phyloP scores from a whole-genome alignment of 805 yeast genomes.

The Myxozyma kluyveri region DNA sequence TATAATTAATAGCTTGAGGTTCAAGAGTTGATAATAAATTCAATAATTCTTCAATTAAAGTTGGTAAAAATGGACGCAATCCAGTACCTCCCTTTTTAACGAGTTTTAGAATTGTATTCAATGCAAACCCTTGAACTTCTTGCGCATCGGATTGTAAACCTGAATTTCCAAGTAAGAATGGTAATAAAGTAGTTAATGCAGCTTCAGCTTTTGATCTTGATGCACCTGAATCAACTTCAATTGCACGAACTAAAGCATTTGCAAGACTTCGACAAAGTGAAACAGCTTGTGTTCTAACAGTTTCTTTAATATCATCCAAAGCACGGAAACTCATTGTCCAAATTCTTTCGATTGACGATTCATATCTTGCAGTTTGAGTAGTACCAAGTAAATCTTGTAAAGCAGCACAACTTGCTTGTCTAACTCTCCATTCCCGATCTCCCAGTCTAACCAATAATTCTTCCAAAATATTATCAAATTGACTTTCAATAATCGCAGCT shows the following conservation, averaged over 20 bases:
- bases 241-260: constrained; percentile 55
- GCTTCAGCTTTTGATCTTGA: constrained; percentile 45
- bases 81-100: constrained; percentile 62
- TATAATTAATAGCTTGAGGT: constrained; percentile 83
- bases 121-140: constrained; percentile 73
- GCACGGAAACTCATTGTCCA: constrained; percentile 88
- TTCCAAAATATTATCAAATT: constrained; percentile 57
- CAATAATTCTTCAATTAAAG: constrained; percentile 65
- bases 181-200: constrained; percentile 60
- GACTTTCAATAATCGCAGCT: constrained; percentile 50
- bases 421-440: constrained; percentile 84
- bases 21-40: constrained; percentile 79
- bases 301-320: constrained; percentile 91
- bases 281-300: constrained; percentile 79
- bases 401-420: constrained; percentile 58
- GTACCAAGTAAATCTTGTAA: constrained; percentile 58
- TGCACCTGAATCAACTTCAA: constrained; percentile 48
- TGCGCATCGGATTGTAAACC: constrained; percentile 85
- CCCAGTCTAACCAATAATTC: constrained; percentile 71
- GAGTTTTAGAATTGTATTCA: constrained; percentile 66
- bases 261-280: constrained; percentile 67
- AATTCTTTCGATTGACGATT: constrained; percentile 55
- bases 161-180: constrained; percentile 72
- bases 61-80: constrained; percentile 62
- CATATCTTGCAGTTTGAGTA: constrained; percentile 48